Percentiles rank a stretch among this genome's conserved stretches.
phyloP scores from a whole-genome alignment of 768 basidiomycete species.

The Gyrodon lividus region DNA sequence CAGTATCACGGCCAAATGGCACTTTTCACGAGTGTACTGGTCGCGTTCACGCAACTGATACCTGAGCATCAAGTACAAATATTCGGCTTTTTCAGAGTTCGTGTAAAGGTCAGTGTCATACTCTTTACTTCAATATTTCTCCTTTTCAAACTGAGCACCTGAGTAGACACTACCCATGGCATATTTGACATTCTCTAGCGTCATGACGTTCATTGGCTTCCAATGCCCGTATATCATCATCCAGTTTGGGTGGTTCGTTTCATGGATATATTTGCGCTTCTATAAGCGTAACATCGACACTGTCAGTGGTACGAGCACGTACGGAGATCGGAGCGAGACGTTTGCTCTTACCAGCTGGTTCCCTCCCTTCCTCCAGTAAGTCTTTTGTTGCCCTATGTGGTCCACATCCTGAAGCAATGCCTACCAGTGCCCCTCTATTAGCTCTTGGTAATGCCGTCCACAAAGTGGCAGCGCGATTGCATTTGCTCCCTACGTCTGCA shows the following conservation, averaged over 20 bases:
- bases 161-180: slow-evolving; percentile 90
- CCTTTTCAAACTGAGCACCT: slow-evolving; percentile 5
- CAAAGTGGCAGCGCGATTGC: slow-evolving; percentile 63
- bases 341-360: slow-evolving; percentile 96
- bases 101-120: slow-evolving; percentile 73
- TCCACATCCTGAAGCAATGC: slow-evolving; percentile 1
- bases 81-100: slow-evolving; percentile 76
- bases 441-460: slow-evolving; percentile 67
- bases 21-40: slow-evolving; percentile 82
- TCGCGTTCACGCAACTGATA: slow-evolving; percentile 96
- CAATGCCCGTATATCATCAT: slow-evolving; percentile 91
- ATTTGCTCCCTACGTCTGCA: slow-evolving; percentile 65
- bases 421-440: slow-evolving; percentile 65
- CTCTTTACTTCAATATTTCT: neutral
- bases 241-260: slow-evolving; percentile 98
- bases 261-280: slow-evolving; percentile 95
- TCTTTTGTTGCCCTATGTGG: slow-evolving; percentile 16
- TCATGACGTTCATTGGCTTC: slow-evolving; percentile 78
- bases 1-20: slow-evolving; percentile 92
- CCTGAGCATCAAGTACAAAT: slow-evolving; percentile 98
- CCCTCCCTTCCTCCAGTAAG: slow-evolving; percentile 92
- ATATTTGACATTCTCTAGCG: slow-evolving; percentile 86
- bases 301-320: slow-evolving; percentile 59
- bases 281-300: slow-evolving; percentile 85
- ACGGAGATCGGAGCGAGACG: slow-evolving; percentile 95